Conservation (phyloP, 768 basidiomycete species). For the Austroboletus festivus region DNA sequence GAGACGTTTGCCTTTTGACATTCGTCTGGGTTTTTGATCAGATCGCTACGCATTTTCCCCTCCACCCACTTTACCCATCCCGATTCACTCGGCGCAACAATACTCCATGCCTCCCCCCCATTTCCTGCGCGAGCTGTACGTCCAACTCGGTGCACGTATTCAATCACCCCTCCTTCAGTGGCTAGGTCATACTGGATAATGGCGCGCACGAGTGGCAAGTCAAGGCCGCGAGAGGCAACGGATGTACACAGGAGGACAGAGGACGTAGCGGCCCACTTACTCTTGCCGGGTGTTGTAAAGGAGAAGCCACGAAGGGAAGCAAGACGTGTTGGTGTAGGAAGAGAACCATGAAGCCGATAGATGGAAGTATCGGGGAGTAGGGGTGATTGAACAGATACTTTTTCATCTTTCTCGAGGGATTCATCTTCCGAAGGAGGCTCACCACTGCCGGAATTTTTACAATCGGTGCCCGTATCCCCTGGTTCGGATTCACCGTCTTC, state of each 20-base stretch:
- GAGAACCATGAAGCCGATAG: constrained; percentile 90
- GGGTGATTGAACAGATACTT: constrained; percentile 60
- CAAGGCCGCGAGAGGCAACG: constrained; percentile 97
- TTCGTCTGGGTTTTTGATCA: constrained; percentile 23
- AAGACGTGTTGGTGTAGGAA: constrained; percentile 76
- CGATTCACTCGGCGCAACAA: constrained; percentile 82
- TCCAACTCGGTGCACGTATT: constrained; percentile 96
- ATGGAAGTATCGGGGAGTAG: constrained; percentile 80
- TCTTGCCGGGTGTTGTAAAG: constrained; percentile 31
- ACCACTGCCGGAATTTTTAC: constrained; percentile 24
- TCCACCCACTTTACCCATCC: constrained; percentile 93
- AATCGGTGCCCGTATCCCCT: constrained; percentile 24
- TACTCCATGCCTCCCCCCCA: constrained; percentile 93
- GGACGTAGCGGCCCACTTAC: constrained; percentile 35
- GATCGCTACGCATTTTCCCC: constrained; percentile 66
- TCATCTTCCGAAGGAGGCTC: constrained; percentile 25
- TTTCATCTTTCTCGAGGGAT: constrained; percentile 30
- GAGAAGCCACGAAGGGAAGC: constrained; percentile 84
- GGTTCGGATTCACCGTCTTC: constrained; percentile 33
- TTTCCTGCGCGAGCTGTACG: constrained; percentile 95
- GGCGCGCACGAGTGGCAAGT: constrained; percentile 89
- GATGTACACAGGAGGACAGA: constrained; percentile 93
- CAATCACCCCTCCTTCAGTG: constrained; percentile 93
- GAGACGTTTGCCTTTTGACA: constrained; percentile 40
- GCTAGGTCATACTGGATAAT: constrained; percentile 97